Evolutionary conservation across 805 yeast genomes (phyloP).

Genomic region (Candida anglica): DNA sequence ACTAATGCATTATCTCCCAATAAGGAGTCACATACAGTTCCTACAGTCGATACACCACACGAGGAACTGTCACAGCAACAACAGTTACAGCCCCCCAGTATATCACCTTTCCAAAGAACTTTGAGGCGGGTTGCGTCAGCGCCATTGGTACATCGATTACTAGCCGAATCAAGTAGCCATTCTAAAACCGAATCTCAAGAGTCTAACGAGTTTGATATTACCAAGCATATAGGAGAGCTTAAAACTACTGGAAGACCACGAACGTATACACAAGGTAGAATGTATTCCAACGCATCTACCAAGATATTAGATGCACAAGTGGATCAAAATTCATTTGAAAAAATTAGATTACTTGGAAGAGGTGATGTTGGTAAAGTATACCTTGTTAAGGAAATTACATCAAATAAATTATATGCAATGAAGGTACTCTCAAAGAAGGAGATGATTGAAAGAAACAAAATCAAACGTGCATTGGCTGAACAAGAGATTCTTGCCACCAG

Average conservation of each 20-base stretch:
- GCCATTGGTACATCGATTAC: slow-evolving; percentile 51
- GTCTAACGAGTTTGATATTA: slow-evolving; percentile 41
- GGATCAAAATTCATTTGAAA: slow-evolving; percentile 82
- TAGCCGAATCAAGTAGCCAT: slow-evolving; percentile 33
- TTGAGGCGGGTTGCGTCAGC: slow-evolving; percentile 82
- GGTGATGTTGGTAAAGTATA: slow-evolving; percentile 99
- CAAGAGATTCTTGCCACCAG: slow-evolving; percentile 94
- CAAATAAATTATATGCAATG: slow-evolving; percentile 83
- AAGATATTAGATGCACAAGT: slow-evolving; percentile 77
- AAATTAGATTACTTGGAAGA: slow-evolving; percentile 83
- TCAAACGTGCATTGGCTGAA: slow-evolving; percentile 92
- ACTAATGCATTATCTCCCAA: too few relatives aligned
- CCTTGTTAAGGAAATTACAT: slow-evolving; percentile 75
- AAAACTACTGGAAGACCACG: slow-evolving; percentile 32
- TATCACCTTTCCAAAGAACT: slow-evolving; percentile 32
- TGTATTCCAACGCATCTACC: slow-evolving; percentile 71
- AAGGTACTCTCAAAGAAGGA: slow-evolving; percentile 86
- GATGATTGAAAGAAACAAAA: slow-evolving; percentile 92
- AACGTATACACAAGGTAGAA: slow-evolving; percentile 45
- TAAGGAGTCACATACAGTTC: too few relatives aligned
- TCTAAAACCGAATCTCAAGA: slow-evolving; percentile 19
- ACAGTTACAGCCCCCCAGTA: too few relatives aligned
- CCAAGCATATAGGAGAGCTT: slow-evolving; percentile 43
- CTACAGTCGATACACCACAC: too few relatives aligned
- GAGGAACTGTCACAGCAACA: too few relatives aligned